Percentiles rank a stretch among this genome's conserved stretches.
Evolutionary conservation across 305 asterid species (phyloP).

Genomic region (Fraxinus nigra): DNA sequence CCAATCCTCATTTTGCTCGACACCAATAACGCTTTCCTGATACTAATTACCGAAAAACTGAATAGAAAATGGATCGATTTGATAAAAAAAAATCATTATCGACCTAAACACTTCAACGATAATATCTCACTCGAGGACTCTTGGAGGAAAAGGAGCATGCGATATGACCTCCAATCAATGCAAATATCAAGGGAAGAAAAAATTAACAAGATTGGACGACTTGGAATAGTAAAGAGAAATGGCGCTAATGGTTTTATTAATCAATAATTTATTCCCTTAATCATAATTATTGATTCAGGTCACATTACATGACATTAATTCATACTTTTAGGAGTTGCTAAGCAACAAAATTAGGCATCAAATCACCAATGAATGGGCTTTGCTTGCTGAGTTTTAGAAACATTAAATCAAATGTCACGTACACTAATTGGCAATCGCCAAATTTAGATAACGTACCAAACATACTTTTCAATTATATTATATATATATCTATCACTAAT

Average conservation of each 20-base stretch:
- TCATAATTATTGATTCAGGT: slow-evolving; percentile 1
- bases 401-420: slow-evolving; percentile 18
- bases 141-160: background rate
- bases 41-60: background rate
- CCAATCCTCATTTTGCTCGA: background rate
- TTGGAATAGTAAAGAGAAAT: background rate
- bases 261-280: background rate
- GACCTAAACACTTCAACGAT: background rate
- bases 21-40: background rate
- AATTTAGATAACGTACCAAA: slow-evolving; percentile 43
- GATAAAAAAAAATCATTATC: background rate
- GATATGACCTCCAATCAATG: background rate
- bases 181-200: background rate
- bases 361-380: slow-evolving; percentile 24
- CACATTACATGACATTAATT: slow-evolving; percentile 5
- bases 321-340: slow-evolving; percentile 21
- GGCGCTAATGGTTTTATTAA: background rate
- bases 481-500: background rate
- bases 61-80: background rate
- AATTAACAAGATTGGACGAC: background rate
- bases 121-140: too few relatives aligned
- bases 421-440: slow-evolving; percentile 29
- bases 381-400: slow-evolving; percentile 21
- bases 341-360: slow-evolving; percentile 40
- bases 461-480: slow-evolving; percentile 11